Conservation (phyloP, 225 moss, liverwort and hornwort genomes). For the Marchantia polymorpha region DNA sequence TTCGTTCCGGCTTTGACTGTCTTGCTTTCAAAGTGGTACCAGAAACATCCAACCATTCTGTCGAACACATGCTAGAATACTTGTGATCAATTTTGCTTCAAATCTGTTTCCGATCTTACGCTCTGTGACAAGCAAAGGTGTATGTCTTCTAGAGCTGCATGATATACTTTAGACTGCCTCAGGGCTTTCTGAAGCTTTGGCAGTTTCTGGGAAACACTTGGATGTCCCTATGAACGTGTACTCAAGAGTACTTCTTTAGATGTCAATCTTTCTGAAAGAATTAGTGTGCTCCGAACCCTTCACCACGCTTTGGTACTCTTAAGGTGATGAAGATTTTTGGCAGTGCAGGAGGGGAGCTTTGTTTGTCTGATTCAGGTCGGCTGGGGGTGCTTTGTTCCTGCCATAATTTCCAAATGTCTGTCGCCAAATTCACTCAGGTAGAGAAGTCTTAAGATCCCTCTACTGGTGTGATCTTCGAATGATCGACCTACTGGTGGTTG, state of each 20-base stretch:
- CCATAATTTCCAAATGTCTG: constrained; percentile 76
- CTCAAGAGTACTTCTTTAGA: neutral
- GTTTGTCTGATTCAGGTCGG: constrained; percentile 66
- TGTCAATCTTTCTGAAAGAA: neutral
- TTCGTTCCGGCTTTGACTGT: neutral
- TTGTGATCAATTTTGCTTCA: too few relatives aligned
- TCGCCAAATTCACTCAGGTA: constrained; percentile 83
- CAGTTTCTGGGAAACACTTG: neutral
- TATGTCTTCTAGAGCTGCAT: neutral
- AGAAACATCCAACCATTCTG: neutral
- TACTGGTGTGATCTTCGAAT: neutral
- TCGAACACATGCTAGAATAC: neutral
- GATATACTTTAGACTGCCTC: neutral
- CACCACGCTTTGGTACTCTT: neutral
- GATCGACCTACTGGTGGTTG: neutral
- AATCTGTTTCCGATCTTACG: too few relatives aligned
- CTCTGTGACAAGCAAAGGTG: too few relatives aligned
- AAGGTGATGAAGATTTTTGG: constrained; percentile 24
- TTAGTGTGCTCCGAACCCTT: neutral
- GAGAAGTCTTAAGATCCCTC: neutral
- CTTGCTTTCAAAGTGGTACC: neutral
- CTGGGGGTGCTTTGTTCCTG: constrained; percentile 85
- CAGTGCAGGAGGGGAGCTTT: constrained; percentile 78
- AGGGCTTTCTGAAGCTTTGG: neutral
- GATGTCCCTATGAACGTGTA: neutral